Conservation (phyloP, 2,329 filamentous ascomycete genomes). For the Harringtonia aguacate region DNA sequence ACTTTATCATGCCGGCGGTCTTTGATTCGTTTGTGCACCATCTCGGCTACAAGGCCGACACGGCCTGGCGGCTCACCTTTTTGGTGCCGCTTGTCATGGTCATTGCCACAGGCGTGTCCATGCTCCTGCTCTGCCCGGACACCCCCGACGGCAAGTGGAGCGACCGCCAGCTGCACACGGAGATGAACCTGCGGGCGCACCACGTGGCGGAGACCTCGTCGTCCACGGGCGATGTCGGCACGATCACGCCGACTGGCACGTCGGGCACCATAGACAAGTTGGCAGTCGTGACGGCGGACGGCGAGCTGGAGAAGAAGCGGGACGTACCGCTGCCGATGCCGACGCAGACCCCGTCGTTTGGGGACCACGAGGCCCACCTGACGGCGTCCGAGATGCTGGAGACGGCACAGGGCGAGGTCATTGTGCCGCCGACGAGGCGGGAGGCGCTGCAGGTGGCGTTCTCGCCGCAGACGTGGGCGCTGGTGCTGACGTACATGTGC, state of each 20-base stretch:
- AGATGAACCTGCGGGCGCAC: constrained; percentile 40
- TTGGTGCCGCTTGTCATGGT: constrained; percentile 75
- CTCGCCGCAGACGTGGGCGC: constrained; percentile 44
- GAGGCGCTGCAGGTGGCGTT: constrained; percentile 34
- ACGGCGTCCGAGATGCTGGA: constrained; percentile 42
- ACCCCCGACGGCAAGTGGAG: constrained; percentile 76
- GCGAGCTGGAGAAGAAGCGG: constrained; percentile 19
- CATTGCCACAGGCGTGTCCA: constrained; percentile 50
- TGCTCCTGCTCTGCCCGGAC: constrained; percentile 68
- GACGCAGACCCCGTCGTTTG: too few species aligned
- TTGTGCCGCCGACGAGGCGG: constrained; percentile 42
- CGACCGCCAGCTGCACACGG: constrained; percentile 51
- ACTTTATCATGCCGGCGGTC: constrained; percentile 87
- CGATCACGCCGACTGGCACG: too few species aligned
- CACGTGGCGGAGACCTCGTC: too few species aligned
- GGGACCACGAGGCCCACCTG: constrained; percentile 33
- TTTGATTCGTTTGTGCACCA: constrained; percentile 61
- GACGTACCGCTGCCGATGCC: constrained; percentile 15
- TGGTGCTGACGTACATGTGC: constrained; percentile 47
- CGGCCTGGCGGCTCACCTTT: constrained; percentile 78
- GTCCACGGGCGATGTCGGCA: too few species aligned
- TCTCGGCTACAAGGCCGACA: constrained; percentile 49
- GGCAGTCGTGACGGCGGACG: not conserved
- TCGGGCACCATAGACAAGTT: too few species aligned
- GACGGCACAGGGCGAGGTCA: constrained; percentile 39